These are phyloP conservation scores for Rosa hybrid DNA, from an alignment of 331 rosid species.

Conservation along the genomic window DNA sequence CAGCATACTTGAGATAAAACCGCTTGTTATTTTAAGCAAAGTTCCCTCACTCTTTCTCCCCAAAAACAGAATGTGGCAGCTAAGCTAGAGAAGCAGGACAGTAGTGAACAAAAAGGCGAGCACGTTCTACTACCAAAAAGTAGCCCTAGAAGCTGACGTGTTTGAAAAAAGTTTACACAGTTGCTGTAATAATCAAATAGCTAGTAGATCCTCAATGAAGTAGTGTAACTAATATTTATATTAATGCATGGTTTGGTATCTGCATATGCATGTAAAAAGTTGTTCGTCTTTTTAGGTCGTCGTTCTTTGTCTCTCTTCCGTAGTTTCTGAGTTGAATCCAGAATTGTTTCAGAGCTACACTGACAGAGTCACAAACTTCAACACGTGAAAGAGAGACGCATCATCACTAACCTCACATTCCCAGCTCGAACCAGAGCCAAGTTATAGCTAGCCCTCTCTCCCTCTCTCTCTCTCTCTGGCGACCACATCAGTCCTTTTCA, in stretches of 20 bases:
- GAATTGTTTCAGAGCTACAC: background rate
- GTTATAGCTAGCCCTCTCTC: background rate
- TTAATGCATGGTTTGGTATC: conserved; percentile 9
- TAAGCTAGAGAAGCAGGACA: background rate
- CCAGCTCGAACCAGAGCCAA: background rate
- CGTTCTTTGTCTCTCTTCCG: conserved; percentile 4
- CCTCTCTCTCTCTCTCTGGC: conserved; percentile 11
- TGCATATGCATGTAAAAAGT: conserved; percentile 17
- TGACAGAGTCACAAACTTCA: conserved; percentile 28
- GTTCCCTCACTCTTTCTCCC: background rate
- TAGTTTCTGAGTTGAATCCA: background rate
- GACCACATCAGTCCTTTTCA: conserved; percentile 32
- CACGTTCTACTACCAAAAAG: conserved; percentile 17
- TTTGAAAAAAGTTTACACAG: conserved; percentile 3
- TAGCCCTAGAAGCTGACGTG: background rate
- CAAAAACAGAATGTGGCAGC: background rate
- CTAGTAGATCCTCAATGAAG: background rate
- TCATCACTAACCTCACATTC: conserved; percentile 9
- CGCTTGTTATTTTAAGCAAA: background rate
- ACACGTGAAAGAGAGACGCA: conserved; percentile 46
- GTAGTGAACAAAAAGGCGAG: conserved; percentile 16
- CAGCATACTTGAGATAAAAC: background rate
- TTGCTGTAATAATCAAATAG: background rate
- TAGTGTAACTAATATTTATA: background rate
- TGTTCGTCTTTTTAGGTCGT: conserved; percentile 24